phyloP scores from a whole-genome alignment of 23 red algal species.

The Cyanidiococcus yangmingshanensis region DNA sequence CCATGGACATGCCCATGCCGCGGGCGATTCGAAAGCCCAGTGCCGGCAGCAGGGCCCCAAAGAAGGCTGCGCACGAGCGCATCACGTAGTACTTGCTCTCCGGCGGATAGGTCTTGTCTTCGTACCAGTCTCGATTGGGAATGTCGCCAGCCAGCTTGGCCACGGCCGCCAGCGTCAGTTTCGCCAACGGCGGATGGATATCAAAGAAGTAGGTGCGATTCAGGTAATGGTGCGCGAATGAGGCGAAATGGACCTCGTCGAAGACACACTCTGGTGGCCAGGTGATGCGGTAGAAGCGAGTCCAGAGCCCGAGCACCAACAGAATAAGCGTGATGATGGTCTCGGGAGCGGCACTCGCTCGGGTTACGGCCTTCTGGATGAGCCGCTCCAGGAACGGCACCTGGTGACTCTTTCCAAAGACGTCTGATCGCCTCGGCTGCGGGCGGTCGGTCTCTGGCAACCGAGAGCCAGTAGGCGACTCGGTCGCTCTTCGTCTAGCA shows the following conservation, averaged over 20 bases:
- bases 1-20: conserved; percentile 30
- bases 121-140: conserved; percentile 36
- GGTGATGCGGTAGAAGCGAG: conserved; percentile 48
- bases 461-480: too few relatives aligned
- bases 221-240: conserved; percentile 53
- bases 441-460: too few relatives aligned
- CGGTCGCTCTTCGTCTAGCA: too few relatives aligned
- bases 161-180: conserved; percentile 53
- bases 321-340: conserved; percentile 10
- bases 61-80: conserved; percentile 54
- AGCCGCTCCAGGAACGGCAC: neutral
- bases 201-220: conserved; percentile 79
- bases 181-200: conserved; percentile 91
- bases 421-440: too few relatives aligned
- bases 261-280: conserved; percentile 62
- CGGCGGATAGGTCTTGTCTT: conserved; percentile 47
- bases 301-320: conserved; percentile 31
- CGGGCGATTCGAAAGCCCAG: conserved; percentile 47
- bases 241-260: conserved; percentile 92
- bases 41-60: conserved; percentile 49
- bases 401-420: neutral
- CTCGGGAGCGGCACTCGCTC: neutral
- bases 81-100: conserved; percentile 49
- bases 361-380: neutral
- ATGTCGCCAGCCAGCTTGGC: conserved; percentile 48